Evolutionary conservation across 2,329 filamentous ascomycete species (phyloP).

Genomic region (Colletotrichum tabaci): DNA sequence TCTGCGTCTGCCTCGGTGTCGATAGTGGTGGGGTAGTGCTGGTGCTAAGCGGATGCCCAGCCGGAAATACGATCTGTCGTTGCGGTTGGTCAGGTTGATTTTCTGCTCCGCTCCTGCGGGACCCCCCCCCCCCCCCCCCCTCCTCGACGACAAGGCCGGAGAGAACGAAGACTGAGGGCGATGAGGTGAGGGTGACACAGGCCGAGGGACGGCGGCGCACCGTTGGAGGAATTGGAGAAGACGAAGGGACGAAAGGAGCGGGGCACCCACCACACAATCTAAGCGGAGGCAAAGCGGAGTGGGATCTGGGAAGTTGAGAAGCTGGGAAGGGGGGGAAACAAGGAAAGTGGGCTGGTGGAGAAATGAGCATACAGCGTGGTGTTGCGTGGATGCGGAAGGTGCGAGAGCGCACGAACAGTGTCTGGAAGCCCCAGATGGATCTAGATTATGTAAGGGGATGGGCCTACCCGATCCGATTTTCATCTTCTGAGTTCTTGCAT

Average conservation of each 20-base stretch:
- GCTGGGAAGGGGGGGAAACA: slow-evolving; percentile 5
- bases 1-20: neutral
- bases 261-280: neutral
- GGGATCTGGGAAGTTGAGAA: neutral
- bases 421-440: slow-evolving; percentile 28
- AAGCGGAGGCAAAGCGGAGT: neutral
- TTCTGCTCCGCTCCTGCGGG: slow-evolving; percentile 31
- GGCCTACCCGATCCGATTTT: slow-evolving; percentile 23
- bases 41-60: neutral
- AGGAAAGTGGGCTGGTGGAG: slow-evolving; percentile 15
- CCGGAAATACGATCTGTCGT: slow-evolving; percentile 8
- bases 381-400: slow-evolving; percentile 5
- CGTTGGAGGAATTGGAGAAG: slow-evolving; percentile 17
- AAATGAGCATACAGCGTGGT: neutral
- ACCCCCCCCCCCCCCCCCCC: too few species aligned
- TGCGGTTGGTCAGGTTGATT: slow-evolving; percentile 19
- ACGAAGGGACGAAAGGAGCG: neutral
- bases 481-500: slow-evolving; percentile 13
- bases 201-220: slow-evolving; percentile 11
- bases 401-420: neutral
- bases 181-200: slow-evolving; percentile 9
- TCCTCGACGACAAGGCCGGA: neutral
- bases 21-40: too few species aligned
- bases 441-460: slow-evolving; percentile 26
- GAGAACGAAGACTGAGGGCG: neutral